These are phyloP conservation scores for Trichocomaceae sp. DNA, from an alignment of 2,329 filamentous ascomycete genomes.

Conservation along the genomic window DNA sequence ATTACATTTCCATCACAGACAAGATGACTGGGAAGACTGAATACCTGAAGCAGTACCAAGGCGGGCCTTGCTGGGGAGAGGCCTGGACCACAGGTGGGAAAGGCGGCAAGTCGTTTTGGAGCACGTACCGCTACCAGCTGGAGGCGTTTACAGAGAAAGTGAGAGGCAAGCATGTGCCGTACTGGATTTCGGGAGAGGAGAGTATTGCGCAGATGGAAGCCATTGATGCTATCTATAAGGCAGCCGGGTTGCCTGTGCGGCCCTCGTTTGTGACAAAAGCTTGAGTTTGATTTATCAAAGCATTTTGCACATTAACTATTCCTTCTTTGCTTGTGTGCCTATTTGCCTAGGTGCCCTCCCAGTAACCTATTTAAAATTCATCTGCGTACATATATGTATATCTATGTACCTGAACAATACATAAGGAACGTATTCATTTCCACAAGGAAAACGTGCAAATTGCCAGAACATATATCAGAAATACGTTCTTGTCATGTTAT, in stretches of 20 bases:
- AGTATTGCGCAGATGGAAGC: slow-evolving; percentile 40
- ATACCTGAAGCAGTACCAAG: slow-evolving; percentile 22
- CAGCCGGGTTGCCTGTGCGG: slow-evolving; percentile 17
- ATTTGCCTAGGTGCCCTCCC: no score
- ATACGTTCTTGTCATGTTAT: no score
- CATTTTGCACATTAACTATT: background rate
- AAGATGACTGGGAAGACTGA: slow-evolving; percentile 23
- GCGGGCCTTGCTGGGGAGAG: slow-evolving; percentile 28
- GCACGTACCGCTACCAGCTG: slow-evolving; percentile 43
- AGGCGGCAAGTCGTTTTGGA: slow-evolving; percentile 36
- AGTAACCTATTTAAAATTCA: no score
- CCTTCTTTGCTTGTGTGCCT: no score
- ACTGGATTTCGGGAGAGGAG: slow-evolving; percentile 40
- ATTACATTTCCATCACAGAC: slow-evolving; percentile 26
- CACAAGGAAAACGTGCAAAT: no score
- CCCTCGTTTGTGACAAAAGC: slow-evolving; percentile 3
- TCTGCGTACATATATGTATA: no score
- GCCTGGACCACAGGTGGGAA: slow-evolving; percentile 26
- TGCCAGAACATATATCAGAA: no score
- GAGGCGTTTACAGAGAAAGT: slow-evolving; percentile 46
- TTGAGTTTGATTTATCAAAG: background rate
- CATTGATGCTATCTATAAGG: slow-evolving; percentile 21
- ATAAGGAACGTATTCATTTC: no score
- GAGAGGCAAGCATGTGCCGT: slow-evolving; percentile 24
- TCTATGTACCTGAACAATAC: no score